A percentile compares a stretch with the other conserved stretches of the same genome.
phyloP scores from a whole-genome alignment of 768 basidiomycete species.

The Cyathus striatus region DNA sequence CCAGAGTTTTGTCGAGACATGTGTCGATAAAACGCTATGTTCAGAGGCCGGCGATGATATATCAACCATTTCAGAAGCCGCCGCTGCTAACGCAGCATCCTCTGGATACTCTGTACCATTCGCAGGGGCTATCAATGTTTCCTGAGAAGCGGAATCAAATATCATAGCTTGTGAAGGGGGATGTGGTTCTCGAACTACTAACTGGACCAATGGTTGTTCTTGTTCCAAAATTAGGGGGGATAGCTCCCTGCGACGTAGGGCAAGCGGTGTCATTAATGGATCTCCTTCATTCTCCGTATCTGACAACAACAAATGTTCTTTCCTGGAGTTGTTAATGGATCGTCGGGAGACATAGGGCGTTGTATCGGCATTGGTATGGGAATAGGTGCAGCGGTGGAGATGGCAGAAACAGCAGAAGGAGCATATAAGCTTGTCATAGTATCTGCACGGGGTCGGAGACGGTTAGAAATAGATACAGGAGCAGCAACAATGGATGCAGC shows the following conservation, averaged over 20 bases:
- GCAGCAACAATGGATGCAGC: constrained; percentile 1
- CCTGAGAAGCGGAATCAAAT: background rate
- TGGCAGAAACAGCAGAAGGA: background rate
- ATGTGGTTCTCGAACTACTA: constrained; percentile 1
- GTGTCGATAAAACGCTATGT: constrained; percentile 25
- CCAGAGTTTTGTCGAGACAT: constrained; percentile 22
- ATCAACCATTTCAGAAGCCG: constrained; percentile 4
- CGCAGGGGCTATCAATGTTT: background rate
- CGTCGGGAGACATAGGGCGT: constrained; percentile 3
- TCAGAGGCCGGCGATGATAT: constrained; percentile 2
- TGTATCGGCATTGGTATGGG: constrained; percentile 1
- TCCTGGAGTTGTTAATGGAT: too few species aligned
- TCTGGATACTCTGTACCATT: constrained; percentile 1
- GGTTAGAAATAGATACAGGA: background rate
- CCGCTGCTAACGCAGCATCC: constrained; percentile 6
- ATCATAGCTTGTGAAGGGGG: background rate
- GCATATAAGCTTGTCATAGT: background rate
- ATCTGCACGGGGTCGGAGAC: background rate
- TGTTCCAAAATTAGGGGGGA: constrained; percentile 13
- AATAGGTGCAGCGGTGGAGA: background rate
- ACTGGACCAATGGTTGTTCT: constrained; percentile 5
- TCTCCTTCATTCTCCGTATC: constrained; percentile 11
- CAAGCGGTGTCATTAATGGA: constrained; percentile 12
- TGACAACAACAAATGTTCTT: too few species aligned
- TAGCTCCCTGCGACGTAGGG: constrained; percentile 8